A percentile compares a stretch with the other conserved stretches of the same genome.
Evolutionary conservation across 805 yeast genomes (phyloP).

Genomic region (Starmerella roubikii): DNA sequence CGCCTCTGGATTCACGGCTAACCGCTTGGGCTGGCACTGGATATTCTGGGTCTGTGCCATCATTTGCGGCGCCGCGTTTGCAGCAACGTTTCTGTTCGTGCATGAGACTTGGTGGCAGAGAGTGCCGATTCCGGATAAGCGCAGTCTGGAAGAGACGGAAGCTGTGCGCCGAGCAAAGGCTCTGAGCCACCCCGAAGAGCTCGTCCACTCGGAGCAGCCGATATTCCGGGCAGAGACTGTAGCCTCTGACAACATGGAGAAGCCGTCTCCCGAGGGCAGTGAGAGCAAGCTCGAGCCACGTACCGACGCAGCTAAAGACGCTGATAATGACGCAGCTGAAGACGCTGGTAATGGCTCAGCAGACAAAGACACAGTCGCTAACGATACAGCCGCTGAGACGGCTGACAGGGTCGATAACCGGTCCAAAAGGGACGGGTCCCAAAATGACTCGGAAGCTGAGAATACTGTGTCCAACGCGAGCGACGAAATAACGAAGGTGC

Average conservation of each 20-base stretch:
- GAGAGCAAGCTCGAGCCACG: background rate
- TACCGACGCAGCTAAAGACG: background rate
- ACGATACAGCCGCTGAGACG: background rate
- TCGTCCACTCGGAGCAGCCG: background rate
- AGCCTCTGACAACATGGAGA: background rate
- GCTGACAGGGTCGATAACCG: background rate
- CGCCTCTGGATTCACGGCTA: conserved; percentile 40
- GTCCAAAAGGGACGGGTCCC: too few relatives aligned
- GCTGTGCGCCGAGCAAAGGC: conserved; percentile 33
- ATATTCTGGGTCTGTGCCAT: conserved; percentile 46
- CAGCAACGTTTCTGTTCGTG: conserved; percentile 38
- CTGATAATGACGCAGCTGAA: background rate
- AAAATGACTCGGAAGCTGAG: too few relatives aligned
- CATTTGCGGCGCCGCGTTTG: conserved; percentile 35
- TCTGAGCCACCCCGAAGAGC: too few relatives aligned
- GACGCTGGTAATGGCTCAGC: background rate
- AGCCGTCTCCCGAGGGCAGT: background rate
- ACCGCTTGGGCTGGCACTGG: conserved; percentile 42
- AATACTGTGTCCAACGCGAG: too few relatives aligned
- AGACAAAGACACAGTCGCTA: background rate
- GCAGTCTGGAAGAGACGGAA: conserved; percentile 36
- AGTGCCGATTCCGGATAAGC: conserved; percentile 36
- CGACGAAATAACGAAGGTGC: background rate
- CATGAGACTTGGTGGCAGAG: conserved; percentile 58
- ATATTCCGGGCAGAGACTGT: conserved; percentile 1